Percentiles rank a stretch among this genome's conserved stretches.
Evolutionary conservation across 352 stramenopile genomes (phyloP).

Genomic region (Globisporangium emineosum): DNA sequence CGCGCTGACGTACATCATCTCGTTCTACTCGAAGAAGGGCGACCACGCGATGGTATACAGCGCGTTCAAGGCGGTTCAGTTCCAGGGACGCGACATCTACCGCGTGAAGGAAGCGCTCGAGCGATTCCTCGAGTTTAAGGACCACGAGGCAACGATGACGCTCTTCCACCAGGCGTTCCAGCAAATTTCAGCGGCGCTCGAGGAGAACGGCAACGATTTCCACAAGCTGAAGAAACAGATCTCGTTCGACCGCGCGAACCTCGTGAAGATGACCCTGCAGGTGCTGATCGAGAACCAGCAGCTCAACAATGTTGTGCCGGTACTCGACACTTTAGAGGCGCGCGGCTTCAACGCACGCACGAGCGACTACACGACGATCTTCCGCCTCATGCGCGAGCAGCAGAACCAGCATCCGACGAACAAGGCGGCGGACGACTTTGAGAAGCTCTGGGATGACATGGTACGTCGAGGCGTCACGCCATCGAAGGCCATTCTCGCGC

Average conservation of each 20-base stretch:
- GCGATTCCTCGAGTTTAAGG: constrained; percentile 39
- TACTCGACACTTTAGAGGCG: constrained; percentile 32
- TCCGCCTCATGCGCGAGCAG: constrained; percentile 40
- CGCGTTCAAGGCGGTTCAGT: constrained; percentile 41
- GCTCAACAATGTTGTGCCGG: constrained; percentile 27
- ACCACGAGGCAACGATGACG: constrained; percentile 27
- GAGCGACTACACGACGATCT: constrained; percentile 37
- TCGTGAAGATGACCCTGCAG: constrained; percentile 28
- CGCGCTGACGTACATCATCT: constrained; percentile 28
- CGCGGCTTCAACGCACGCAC: constrained; percentile 28
- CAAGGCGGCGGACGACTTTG: constrained; percentile 28
- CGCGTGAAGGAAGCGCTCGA: constrained; percentile 38
- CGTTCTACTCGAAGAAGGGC: constrained; percentile 26
- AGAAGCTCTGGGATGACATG: constrained; percentile 45
- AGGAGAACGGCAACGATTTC: constrained; percentile 14
- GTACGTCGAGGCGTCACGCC: constrained; percentile 25
- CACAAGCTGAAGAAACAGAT: constrained; percentile 9
- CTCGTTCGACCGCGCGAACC: constrained; percentile 13
- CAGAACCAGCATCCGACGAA: constrained; percentile 16
- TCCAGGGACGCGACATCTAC: constrained; percentile 38
- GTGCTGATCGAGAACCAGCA: constrained; percentile 31
- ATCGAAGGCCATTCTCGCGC: constrained; percentile 31
- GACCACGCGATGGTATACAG: constrained; percentile 37
- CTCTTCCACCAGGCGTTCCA: constrained; percentile 34
- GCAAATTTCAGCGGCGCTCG: constrained; percentile 28